These are phyloP conservation scores for Endoconidiophora polonica DNA, from an alignment of 2,329 filamentous ascomycete species.

Conservation along the genomic window DNA sequence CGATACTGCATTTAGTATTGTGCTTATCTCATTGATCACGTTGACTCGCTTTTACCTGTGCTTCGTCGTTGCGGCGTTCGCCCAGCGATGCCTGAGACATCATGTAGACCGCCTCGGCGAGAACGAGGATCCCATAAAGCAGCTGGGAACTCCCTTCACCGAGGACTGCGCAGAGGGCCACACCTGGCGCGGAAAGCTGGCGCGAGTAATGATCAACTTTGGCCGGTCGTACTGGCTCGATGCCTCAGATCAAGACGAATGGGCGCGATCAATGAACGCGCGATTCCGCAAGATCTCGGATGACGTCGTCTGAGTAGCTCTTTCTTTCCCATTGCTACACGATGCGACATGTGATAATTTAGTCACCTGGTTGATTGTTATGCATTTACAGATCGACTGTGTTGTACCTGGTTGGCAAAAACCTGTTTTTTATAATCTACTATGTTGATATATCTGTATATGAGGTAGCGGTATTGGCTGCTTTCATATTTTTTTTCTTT, in stretches of 20 bases:
- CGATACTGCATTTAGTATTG: conserved; percentile 58
- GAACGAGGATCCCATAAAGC: conserved; percentile 10
- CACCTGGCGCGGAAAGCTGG: conserved; percentile 63
- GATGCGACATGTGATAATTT: too few species aligned
- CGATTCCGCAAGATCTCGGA: conserved; percentile 14
- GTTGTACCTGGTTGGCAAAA: too few species aligned
- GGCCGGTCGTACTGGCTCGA: conserved; percentile 71
- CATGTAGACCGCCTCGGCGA: conserved; percentile 25
- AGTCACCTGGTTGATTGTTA: too few species aligned
- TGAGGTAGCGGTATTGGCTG: too few species aligned
- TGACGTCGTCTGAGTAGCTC: conserved; percentile 8
- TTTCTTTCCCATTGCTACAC: neutral
- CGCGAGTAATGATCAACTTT: conserved; percentile 59
- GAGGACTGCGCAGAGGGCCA: conserved; percentile 53
- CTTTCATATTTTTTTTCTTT: too few species aligned
- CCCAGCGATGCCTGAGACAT: conserved; percentile 57
- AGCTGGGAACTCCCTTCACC: conserved; percentile 44
- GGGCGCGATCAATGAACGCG: conserved; percentile 33
- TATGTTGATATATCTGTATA: too few species aligned
- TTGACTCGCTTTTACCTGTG: conserved; percentile 68
- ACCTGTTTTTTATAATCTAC: too few species aligned
- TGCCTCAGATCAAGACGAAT: conserved; percentile 46
- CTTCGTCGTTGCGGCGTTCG: conserved; percentile 68
- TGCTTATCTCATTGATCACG: conserved; percentile 58
- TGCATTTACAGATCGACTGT: too few species aligned